Conservation (phyloP, 1,284 basidiomycete genomes). For the Cystobasidium sp. region DNA sequence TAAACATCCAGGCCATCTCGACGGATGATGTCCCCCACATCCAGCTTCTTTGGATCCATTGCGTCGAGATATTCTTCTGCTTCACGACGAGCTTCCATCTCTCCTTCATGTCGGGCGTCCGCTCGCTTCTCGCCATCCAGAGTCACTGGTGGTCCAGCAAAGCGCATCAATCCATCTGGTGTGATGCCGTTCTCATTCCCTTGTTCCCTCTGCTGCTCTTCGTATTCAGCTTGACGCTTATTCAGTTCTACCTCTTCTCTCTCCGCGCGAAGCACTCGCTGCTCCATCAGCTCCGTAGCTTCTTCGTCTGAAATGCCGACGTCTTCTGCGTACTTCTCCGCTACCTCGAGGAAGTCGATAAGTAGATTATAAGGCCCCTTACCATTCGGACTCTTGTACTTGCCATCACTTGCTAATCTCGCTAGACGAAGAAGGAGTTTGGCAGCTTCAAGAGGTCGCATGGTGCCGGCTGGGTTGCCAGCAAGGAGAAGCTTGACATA, state of each 20-base stretch:
- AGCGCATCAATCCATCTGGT: slow-evolving; percentile 69
- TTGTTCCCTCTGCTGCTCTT: slow-evolving; percentile 16
- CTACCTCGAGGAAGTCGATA: slow-evolving; percentile 88
- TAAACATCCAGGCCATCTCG: slow-evolving; percentile 85
- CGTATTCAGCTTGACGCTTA: slow-evolving; percentile 23
- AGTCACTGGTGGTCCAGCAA: slow-evolving; percentile 70
- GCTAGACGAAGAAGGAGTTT: slow-evolving; percentile 85
- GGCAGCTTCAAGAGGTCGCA: slow-evolving; percentile 84
- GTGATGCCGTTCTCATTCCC: slow-evolving; percentile 11
- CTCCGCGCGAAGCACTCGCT: slow-evolving; percentile 44
- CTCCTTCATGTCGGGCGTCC: slow-evolving; percentile 60
- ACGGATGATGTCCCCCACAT: slow-evolving; percentile 82
- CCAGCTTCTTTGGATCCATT: slow-evolving; percentile 71
- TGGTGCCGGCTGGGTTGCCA: slow-evolving; percentile 61
- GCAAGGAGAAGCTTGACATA: slow-evolving; percentile 77
- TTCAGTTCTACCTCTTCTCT: slow-evolving; percentile 48
- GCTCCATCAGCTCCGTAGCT: slow-evolving; percentile 52
- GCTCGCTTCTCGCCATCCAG: slow-evolving; percentile 31
- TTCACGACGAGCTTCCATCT: slow-evolving; percentile 66
- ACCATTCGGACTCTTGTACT: slow-evolving; percentile 85
- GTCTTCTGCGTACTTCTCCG: slow-evolving; percentile 87
- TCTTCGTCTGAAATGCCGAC: slow-evolving; percentile 85
- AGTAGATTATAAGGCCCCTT: slow-evolving; percentile 96
- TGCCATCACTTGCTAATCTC: slow-evolving; percentile 77
- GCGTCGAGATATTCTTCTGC: slow-evolving; percentile 71